Evolutionary conservation across 1,284 basidiomycete genomes (phyloP).

Genomic region (Cryptococcus floricola): DNA sequence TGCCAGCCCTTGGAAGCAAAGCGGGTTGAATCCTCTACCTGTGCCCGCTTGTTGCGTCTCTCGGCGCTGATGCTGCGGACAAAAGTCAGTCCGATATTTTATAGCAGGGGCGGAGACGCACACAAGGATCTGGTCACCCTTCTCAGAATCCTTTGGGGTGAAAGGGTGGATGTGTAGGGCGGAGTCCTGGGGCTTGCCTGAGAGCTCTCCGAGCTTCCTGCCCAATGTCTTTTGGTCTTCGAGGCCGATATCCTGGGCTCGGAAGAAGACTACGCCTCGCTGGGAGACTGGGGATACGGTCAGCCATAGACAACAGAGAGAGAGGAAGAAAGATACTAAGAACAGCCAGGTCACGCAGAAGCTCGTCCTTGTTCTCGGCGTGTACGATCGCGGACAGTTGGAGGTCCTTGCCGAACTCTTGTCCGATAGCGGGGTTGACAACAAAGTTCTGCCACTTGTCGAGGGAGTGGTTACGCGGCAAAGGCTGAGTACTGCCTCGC

Average conservation of each 20-base stretch:
- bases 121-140: slow-evolving; percentile 30
- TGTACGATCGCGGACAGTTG: slow-evolving; percentile 50
- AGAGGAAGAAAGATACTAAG: slow-evolving; percentile 41
- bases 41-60: background rate
- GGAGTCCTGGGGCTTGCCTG: slow-evolving; percentile 55
- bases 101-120: slow-evolving; percentile 14
- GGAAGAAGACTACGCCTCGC: slow-evolving; percentile 69
- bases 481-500: slow-evolving; percentile 2
- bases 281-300: slow-evolving; percentile 52
- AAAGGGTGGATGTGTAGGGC: slow-evolving; percentile 30
- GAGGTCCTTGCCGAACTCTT: slow-evolving; percentile 45
- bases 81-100: background rate
- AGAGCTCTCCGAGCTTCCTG: slow-evolving; percentile 56
- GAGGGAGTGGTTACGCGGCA: slow-evolving; percentile 3
- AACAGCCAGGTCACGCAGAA: slow-evolving; percentile 55
- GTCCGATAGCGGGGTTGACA: slow-evolving; percentile 33
- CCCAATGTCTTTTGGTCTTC: slow-evolving; percentile 54
- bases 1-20: slow-evolving; percentile 16
- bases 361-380: slow-evolving; percentile 50
- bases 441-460: slow-evolving; percentile 18
- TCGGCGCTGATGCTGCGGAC: slow-evolving; percentile 1
- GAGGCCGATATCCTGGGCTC: slow-evolving; percentile 55
- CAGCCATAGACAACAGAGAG: too few relatives aligned
- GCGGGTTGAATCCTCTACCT: background rate
- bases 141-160: slow-evolving; percentile 19